Evolutionary conservation across 495 filamentous ascomycete genomes (phyloP), one percentile per base, ranked within the genome.

Genomic region (Trypethelium eluteriae): DNA sequence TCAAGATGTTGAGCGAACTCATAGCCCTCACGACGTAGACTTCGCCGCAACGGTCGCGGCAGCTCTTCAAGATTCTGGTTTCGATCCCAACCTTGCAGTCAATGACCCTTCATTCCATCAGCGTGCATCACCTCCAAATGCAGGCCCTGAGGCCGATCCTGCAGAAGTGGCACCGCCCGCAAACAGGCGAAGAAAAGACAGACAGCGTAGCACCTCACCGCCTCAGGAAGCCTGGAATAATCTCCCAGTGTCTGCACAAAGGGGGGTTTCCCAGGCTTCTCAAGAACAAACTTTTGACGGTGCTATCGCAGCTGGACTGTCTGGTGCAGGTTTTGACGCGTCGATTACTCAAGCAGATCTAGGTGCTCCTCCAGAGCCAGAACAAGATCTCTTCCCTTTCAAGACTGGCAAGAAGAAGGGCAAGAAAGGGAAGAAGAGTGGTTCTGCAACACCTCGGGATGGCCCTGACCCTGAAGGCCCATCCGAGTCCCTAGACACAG

Each of bases 51-150:
- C 69, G 12, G 53, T 74, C 7, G 71, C 71, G 16, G 69, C 66
- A 1, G 73, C 67, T 2, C 63, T 74, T 38, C 65, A 70, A 44
- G 61, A 69, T 7, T 70, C 71, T 4, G 74, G 67, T 34, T 78
- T 78, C 64, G 66, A 78, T 65, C 74, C 75, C 2, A 68, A 72
- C 39, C 59, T 73, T n/a, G 67, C 76, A 44, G 49, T 76, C 11
- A 70, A 76, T 59, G 74, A 78, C 62, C 66, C 74, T 39, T 18
- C 64, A 4, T 76, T 75, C 62, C 67, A 71, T 25, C 67, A 68
- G 46, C 66, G 69, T 38, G 56, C 67, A 25, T 70, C 76, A 2
- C 68, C 76, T 41, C 67, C 69, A 39, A 69, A 67, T 59, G 67
- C 68, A 3, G 56, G 69, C 16, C 70, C 72, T 49, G 74, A 76